Evolutionary conservation across 1,139 yeast genomes (phyloP).

Genomic region (Debaryomyces nepalensis): DNA sequence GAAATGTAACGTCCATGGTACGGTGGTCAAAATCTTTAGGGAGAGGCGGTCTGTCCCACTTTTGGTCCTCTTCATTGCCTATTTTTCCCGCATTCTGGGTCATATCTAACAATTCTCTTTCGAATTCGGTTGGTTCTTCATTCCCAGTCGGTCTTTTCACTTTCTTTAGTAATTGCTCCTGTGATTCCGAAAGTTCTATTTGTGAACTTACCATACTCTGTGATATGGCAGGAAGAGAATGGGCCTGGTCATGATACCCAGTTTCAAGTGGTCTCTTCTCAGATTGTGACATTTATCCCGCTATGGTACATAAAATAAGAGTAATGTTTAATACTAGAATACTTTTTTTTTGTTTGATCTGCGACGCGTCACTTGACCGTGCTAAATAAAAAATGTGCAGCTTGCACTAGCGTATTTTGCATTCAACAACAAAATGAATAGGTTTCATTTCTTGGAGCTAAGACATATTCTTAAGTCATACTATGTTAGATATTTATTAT

Average conservation of each 20-base stretch:
- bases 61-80: slow-evolving; percentile 50
- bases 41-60: slow-evolving; percentile 64
- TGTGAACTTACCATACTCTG: slow-evolving; percentile 30
- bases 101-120: slow-evolving; percentile 66
- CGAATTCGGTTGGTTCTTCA: slow-evolving; percentile 64
- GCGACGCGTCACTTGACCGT: slow-evolving; percentile 12
- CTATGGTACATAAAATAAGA: slow-evolving; percentile 4
- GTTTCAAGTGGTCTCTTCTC: slow-evolving; percentile 10
- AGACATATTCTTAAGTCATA: no score
- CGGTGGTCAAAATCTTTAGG: slow-evolving; percentile 54
- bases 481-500: no score
- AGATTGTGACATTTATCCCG: slow-evolving; percentile 9
- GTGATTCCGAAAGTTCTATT: slow-evolving; percentile 32
- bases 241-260: slow-evolving; percentile 36
- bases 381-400: no score
- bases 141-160: slow-evolving; percentile 39
- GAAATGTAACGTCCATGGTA: slow-evolving; percentile 67
- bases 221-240: slow-evolving; percentile 49
- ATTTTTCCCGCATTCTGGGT: slow-evolving; percentile 37
- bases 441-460: no score
- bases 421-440: no score
- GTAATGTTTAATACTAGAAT: neutral
- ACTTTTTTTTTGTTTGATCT: slow-evolving; percentile 5
- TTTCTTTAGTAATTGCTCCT: slow-evolving; percentile 41
- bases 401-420: no score